Evolutionary conservation across 257 asterid genomes (phyloP).

Genomic region (Penstemon barbatus): DNA sequence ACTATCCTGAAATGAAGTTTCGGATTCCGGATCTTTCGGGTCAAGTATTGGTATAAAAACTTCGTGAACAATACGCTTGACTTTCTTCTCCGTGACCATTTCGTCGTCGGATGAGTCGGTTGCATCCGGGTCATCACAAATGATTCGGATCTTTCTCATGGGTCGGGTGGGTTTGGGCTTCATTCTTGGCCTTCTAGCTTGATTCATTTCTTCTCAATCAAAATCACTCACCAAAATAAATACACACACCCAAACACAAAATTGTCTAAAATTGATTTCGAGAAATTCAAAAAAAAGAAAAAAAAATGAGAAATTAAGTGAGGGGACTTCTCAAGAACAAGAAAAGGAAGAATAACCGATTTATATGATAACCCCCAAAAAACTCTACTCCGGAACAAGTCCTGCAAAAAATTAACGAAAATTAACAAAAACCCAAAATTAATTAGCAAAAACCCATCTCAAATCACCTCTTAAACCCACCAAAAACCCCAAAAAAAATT

Average conservation of each 20-base stretch:
- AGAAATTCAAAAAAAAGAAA: not conserved
- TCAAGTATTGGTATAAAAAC: conserved; percentile 39
- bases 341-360: conserved; percentile 57
- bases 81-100: conserved; percentile 30
- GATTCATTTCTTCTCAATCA: conserved; percentile 19
- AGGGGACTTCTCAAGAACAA: conserved; percentile 73
- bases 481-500: conserved; percentile 25
- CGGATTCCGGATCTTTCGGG: conserved; percentile 29
- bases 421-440: not conserved
- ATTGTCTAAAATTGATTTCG: conserved; percentile 9
- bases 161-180: conserved; percentile 29
- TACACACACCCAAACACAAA: conserved; percentile 31
- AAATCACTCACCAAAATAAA: conserved; percentile 45
- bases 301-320: conserved; percentile 18
- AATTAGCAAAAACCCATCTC: conserved; percentile 11
- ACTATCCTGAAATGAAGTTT: conserved; percentile 48
- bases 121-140: conserved; percentile 76
- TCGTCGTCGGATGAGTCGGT: conserved; percentile 91
- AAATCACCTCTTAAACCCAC: conserved; percentile 42
- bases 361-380: conserved; percentile 94
- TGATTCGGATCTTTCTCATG: conserved; percentile 51
- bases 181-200: conserved; percentile 28
- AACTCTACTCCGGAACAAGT: conserved; percentile 92
- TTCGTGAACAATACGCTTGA: conserved; percentile 55
- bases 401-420: conserved; percentile 51